Conservation (phyloP, 1,284 basidiomycete genomes). For the Taiwanofungus camphoratus region DNA sequence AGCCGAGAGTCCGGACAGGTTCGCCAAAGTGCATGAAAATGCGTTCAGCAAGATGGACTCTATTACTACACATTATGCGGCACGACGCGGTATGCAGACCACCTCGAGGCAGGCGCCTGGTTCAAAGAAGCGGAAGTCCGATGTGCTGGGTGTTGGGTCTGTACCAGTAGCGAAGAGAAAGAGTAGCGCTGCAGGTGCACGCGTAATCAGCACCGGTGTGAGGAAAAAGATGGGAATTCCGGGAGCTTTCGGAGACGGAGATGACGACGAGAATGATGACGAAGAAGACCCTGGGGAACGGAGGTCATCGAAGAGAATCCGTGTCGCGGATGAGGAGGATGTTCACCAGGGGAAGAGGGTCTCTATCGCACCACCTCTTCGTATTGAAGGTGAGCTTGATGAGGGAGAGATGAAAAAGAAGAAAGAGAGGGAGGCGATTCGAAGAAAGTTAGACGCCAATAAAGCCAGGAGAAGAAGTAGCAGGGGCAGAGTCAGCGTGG, state of each 20-base stretch:
- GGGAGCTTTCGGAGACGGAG: conserved; percentile 50
- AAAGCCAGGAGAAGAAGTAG: conserved; percentile 64
- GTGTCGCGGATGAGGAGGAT: conserved; percentile 28
- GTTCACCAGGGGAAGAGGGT: conserved; percentile 29
- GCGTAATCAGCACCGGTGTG: conserved; percentile 45
- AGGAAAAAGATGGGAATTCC: conserved; percentile 42
- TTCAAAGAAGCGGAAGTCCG: conserved; percentile 39
- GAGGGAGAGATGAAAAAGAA: conserved; percentile 33
- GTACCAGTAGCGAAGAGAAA: conserved; percentile 31
- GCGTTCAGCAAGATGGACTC: conserved; percentile 74
- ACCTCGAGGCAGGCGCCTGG: conserved; percentile 6
- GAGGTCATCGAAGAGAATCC: conserved; percentile 37
- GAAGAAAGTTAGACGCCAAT: conserved; percentile 55
- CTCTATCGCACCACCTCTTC: conserved; percentile 26
- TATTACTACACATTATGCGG: conserved; percentile 56
- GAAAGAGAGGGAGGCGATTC: conserved; percentile 54
- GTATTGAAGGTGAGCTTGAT: conserved; percentile 12
- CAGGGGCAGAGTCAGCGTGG: conserved; percentile 33
- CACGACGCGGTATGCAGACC: conserved; percentile 29
- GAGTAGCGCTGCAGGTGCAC: conserved; percentile 32
- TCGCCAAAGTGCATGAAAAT: conserved; percentile 55
- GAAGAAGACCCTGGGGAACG: conserved; percentile 29
- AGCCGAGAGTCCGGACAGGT: conserved; percentile 31
- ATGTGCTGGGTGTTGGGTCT: conserved; percentile 34
- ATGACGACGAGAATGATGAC: conserved; percentile 38